Percentiles rank a stretch among this genome's conserved stretches.
phyloP scores from a whole-genome alignment of 768 basidiomycete species.

The Multifurca ochricompacta region DNA sequence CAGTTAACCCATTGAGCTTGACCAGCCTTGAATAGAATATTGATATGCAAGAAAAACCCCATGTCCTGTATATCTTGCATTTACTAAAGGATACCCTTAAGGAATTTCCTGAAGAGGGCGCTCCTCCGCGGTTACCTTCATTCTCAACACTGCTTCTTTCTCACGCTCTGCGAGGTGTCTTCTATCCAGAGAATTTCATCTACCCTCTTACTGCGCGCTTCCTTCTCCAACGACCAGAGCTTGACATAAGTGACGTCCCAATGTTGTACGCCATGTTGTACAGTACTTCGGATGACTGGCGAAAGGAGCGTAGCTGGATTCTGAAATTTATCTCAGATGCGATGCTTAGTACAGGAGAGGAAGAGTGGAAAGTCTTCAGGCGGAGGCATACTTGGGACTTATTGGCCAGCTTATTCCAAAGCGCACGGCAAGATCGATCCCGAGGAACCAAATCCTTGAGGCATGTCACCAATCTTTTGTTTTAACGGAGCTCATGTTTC shows the following conservation, averaged over 20 bases:
- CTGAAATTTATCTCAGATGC: conserved; percentile 76
- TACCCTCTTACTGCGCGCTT: conserved; percentile 84
- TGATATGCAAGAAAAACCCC: conserved; percentile 70
- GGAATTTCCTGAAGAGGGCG: conserved; percentile 31
- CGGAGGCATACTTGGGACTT: conserved; percentile 86
- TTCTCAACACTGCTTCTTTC: conserved; percentile 75
- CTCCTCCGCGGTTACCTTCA: conserved; percentile 57
- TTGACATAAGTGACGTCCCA: conserved; percentile 80
- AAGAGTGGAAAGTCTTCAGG: conserved; percentile 78
- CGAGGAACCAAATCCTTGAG: conserved; percentile 60
- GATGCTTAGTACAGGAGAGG: conserved; percentile 44
- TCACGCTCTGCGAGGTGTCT: conserved; percentile 74
- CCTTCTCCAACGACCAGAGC: conserved; percentile 77
- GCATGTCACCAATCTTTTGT: conserved; percentile 31
- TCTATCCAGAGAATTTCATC: conserved; percentile 81
- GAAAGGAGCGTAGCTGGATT: conserved; percentile 86
- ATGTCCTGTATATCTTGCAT: conserved; percentile 63
- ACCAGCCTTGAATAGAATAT: conserved; percentile 37
- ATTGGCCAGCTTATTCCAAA: conserved; percentile 73
- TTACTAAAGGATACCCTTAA: conserved; percentile 53
- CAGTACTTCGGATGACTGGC: conserved; percentile 71
- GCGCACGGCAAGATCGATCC: conserved; percentile 43
- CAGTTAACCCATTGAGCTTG: not conserved
- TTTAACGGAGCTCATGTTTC: not conserved
- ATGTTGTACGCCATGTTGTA: conserved; percentile 88